phyloP scores from a whole-genome alignment of 2,329 filamentous ascomycete species.

The Allantophomopsis cytisporea region DNA sequence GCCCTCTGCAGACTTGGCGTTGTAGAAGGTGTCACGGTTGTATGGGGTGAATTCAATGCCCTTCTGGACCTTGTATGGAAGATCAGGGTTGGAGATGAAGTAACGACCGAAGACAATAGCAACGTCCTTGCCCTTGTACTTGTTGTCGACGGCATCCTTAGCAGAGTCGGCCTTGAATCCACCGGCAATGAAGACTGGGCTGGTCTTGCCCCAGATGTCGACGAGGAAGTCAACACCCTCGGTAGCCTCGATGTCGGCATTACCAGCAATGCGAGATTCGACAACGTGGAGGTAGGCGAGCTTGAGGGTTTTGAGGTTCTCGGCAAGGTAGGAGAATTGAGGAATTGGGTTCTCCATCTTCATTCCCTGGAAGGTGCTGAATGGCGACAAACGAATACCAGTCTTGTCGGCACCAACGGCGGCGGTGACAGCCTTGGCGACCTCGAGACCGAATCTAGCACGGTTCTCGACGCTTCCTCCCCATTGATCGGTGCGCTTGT shows the following conservation, averaged over 20 bases:
- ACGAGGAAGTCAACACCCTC: conserved; percentile 28
- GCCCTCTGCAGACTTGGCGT: conserved; percentile 15
- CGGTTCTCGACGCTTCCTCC: conserved; percentile 35
- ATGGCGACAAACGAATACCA: conserved; percentile 46
- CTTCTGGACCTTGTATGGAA: conserved; percentile 25
- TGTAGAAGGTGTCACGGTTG: conserved; percentile 24
- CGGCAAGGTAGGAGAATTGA: conserved; percentile 46
- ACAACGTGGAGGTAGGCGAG: conserved; percentile 52
- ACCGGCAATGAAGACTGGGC: conserved; percentile 35
- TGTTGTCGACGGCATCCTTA: conserved; percentile 21
- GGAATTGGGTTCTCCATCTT: conserved; percentile 45
- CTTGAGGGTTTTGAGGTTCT: conserved; percentile 32
- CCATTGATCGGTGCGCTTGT: conserved; percentile 38
- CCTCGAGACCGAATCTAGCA: conserved; percentile 35
- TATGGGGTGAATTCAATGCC: conserved; percentile 23
- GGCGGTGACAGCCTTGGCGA: conserved; percentile 31
- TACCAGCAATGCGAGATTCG: conserved; percentile 23
- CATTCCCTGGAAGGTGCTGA: conserved; percentile 48
- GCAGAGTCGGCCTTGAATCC: conserved; percentile 27
- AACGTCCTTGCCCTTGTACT: conserved; percentile 18
- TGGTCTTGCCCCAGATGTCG: conserved; percentile 25
- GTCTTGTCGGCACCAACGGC: conserved; percentile 37
- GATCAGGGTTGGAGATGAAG: conserved; percentile 31
- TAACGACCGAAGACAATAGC: conserved; percentile 27
- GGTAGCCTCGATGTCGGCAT: conserved; percentile 23